Evolutionary conservation across 1,139 yeast species (phyloP).

Genomic region (Saccharomycopsis crataegensis): DNA sequence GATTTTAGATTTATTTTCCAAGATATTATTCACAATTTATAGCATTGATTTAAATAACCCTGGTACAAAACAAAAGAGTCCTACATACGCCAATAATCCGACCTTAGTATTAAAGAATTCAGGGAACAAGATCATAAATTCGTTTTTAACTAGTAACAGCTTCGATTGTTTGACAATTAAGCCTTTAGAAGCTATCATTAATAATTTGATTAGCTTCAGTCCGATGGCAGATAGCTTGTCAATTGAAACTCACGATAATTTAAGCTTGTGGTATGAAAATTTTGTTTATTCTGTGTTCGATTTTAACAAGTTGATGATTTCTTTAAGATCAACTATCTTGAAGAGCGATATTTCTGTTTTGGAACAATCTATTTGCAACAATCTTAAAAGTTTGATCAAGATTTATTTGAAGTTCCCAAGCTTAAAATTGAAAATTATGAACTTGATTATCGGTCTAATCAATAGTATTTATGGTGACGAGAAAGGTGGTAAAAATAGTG

Average conservation of each 20-base stretch:
- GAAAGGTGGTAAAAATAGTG: not conserved
- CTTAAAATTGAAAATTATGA: conserved; percentile 47
- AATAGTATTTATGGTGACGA: conserved; percentile 46
- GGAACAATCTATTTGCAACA: conserved; percentile 52
- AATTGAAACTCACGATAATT: conserved; percentile 35
- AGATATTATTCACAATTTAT: conserved; percentile 47
- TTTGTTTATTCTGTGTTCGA: conserved; percentile 32
- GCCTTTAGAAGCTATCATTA: conserved; percentile 49
- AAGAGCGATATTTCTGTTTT: conserved; percentile 50
- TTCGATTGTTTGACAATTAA: conserved; percentile 49
- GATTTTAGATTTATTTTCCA: conserved; percentile 48
- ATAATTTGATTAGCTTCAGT: conserved; percentile 32
- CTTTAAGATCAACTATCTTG: conserved; percentile 44
- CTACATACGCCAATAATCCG: conserved; percentile 28
- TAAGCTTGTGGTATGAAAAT: conserved; percentile 25
- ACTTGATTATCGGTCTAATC: conserved; percentile 55
- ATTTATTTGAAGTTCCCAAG: conserved; percentile 45
- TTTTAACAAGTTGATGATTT: conserved; percentile 39
- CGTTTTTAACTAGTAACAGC: conserved; percentile 49
- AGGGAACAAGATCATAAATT: conserved; percentile 41
- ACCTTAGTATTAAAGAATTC: conserved; percentile 37
- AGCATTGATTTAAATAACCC: conserved; percentile 39
- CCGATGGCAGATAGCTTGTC: conserved; percentile 24
- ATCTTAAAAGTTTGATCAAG: conserved; percentile 51
- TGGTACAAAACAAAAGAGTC: conserved; percentile 24